Evolutionary conservation across 495 filamentous ascomycete species (phyloP), one percentile per base, ranked within the genome.

Genomic region (Penicillium tannophilum): DNA sequence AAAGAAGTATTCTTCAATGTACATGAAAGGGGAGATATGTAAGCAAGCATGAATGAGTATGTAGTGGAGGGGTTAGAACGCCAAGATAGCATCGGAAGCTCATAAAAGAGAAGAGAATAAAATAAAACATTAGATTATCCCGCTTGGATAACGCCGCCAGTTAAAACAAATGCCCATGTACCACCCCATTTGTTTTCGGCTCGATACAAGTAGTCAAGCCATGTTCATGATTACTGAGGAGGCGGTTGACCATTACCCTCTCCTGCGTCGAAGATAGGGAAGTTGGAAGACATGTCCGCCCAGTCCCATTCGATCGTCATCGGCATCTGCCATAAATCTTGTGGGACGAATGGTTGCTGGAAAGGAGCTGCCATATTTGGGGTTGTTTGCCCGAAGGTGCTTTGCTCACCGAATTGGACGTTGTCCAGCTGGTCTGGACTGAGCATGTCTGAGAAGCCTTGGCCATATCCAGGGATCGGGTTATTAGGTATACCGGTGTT

Each of bases 301-400:
- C 95, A 98, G 67, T 98, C 91, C 95, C 95, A 98, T 68, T 98
- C 95, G 20, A 98, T 83, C 14, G 90, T 94, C 87, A 96, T 95
- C 10, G 92, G 90, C 85, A 97, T 88, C 71, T 92, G 89, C 90
- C 93, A 98, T 52, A 98, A 75, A 78, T 98, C 95, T 64, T 93
- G 92, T n/a, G 94, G 94, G 45, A 98, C 88, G 65, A 96, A 91
- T 1, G 93, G 92, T 61, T 97, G 92, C 68, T 97, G 91, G 68
- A 92, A 92, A 23, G 77, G 74, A 43, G 68, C 71, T 5, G 23
- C 30, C 58, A 80, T 72, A n/a, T 72, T 67, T 2, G 83, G 61
- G 72, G 64, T 64, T 72, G 65, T 39, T 69, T 67, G 16, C 57
- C 76, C 41, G 69, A 74, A 59, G 61, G 64, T 56, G 49, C 59